These are phyloP conservation scores for Chionographis japonica DNA, from an alignment of 106 monocot species.

Conservation along the genomic window DNA sequence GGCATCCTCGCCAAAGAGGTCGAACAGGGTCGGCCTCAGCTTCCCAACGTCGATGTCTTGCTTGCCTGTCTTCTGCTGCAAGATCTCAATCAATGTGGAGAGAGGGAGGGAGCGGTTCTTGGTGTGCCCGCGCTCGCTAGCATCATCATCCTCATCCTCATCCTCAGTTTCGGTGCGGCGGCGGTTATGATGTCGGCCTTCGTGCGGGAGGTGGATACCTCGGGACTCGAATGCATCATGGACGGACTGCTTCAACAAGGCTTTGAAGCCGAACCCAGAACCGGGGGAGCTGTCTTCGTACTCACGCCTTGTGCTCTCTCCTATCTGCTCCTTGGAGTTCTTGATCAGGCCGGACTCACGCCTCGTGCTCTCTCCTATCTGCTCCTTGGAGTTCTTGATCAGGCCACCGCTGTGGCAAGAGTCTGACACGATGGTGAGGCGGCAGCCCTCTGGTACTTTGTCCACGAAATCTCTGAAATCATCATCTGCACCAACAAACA, in stretches of 20 bases:
- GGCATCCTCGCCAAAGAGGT: slow-evolving; percentile 87
- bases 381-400: slow-evolving; percentile 78
- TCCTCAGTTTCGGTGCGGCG: slow-evolving; percentile 9
- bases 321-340: slow-evolving; percentile 14
- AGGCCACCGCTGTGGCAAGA: slow-evolving; percentile 98
- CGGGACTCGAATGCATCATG: slow-evolving; percentile 48
- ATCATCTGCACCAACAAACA: slow-evolving; percentile 50
- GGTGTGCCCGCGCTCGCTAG: slow-evolving; percentile 1
- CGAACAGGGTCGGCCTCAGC: slow-evolving; percentile 71
- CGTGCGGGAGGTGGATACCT: slow-evolving; percentile 53
- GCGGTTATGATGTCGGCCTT: slow-evolving; percentile 10
- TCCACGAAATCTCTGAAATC: slow-evolving; percentile 81
- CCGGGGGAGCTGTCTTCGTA: slow-evolving; percentile 13
- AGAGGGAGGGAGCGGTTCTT: slow-evolving; percentile 78
- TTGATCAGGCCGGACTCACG: slow-evolving; percentile 6
- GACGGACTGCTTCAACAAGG: slow-evolving; percentile 39
- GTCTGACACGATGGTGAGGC: slow-evolving; percentile 85
- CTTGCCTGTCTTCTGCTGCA: slow-evolving; percentile 88
- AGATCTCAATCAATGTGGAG: slow-evolving; percentile 74
- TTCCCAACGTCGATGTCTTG: slow-evolving; percentile 86
- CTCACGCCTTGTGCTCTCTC: too few species aligned
- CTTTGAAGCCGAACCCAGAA: slow-evolving; percentile 29
- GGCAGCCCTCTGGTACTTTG: slow-evolving; percentile 52
- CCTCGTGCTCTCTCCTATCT: slow-evolving; percentile 75
- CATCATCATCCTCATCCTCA: slow-evolving; percentile 8